Percentiles rank a stretch among this genome's conserved stretches.
These are phyloP conservation scores for Aristolochia fimbriata DNA, from an alignment of 164 flowering plant species.

Conservation along the genomic window DNA sequence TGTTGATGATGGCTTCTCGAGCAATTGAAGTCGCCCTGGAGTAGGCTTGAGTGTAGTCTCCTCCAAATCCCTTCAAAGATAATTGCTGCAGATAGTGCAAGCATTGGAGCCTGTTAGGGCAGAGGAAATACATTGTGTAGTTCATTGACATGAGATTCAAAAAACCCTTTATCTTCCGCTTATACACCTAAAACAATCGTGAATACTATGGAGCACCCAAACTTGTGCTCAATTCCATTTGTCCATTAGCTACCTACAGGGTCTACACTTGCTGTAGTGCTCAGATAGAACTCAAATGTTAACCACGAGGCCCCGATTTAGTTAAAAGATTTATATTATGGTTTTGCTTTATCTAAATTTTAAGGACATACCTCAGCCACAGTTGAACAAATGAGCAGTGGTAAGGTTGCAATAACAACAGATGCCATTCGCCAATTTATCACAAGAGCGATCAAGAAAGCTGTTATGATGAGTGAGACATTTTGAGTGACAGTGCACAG, in stretches of 20 bases:
- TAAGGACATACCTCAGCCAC: conserved; percentile 43
- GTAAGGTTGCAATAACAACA: conserved; percentile 52
- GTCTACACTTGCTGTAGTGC: too few species aligned
- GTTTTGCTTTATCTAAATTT: too few species aligned
- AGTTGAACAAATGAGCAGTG: conserved; percentile 54
- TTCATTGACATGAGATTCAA: too few species aligned
- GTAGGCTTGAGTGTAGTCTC: conserved; percentile 45
- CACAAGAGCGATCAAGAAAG: conserved; percentile 50
- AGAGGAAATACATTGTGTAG: too few species aligned
- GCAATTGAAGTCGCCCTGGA: conserved; percentile 50
- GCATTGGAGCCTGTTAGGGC: not conserved
- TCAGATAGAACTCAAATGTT: too few species aligned
- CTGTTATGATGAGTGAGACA: conserved; percentile 48
- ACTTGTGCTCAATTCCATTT: too few species aligned
- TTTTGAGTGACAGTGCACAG: conserved; percentile 66
- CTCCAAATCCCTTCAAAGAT: conserved; percentile 71
- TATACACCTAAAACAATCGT: too few species aligned
- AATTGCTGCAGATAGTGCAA: conserved; percentile 39
- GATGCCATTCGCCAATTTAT: conserved; percentile 64
- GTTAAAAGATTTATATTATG: too few species aligned
- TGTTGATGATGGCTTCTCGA: conserved; percentile 68
- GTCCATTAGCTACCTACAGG: too few species aligned
- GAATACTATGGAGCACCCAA: too few species aligned
- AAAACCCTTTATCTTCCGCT: too few species aligned
- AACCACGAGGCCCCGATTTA: too few species aligned